These are phyloP conservation scores for Tylopilus vinaceipallidus DNA, from an alignment of 768 basidiomycete genomes.

Conservation along the genomic window DNA sequence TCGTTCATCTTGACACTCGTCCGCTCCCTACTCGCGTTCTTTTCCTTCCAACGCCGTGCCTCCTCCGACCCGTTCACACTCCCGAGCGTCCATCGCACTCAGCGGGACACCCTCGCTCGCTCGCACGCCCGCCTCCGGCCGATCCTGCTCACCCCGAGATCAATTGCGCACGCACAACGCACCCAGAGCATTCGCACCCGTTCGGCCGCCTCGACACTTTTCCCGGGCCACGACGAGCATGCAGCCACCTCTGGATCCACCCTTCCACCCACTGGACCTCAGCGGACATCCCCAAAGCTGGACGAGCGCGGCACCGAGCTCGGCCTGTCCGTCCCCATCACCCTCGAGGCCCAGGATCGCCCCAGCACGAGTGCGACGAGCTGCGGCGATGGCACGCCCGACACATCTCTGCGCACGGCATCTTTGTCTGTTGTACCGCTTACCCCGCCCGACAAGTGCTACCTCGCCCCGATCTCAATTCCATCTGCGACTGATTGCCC, in stretches of 20 bases:
- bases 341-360: background rate
- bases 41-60: constrained; percentile 15
- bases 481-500: constrained; percentile 20
- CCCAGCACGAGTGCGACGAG: background rate
- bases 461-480: constrained; percentile 16
- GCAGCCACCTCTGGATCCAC: no score
- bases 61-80: constrained; percentile 11
- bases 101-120: constrained; percentile 10
- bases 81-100: background rate
- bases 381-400: constrained; percentile 6
- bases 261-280: constrained; percentile 1
- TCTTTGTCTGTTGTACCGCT: constrained; percentile 18
- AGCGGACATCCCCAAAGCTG: constrained; percentile 21
- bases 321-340: constrained; percentile 8
- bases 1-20: constrained; percentile 28
- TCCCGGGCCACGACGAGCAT: background rate
- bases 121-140: constrained; percentile 19
- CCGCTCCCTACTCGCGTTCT: constrained; percentile 24
- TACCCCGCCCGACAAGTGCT: constrained; percentile 25
- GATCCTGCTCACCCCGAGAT: constrained; percentile 17
- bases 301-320: constrained; percentile 14
- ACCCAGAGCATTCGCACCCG: constrained; percentile 2
- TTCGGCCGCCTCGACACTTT: constrained; percentile 17
- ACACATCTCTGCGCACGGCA: constrained; percentile 10
- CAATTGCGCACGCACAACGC: constrained; percentile 4